Conservation (phyloP, 306 rosid species). For the Medicago lupulina region DNA sequence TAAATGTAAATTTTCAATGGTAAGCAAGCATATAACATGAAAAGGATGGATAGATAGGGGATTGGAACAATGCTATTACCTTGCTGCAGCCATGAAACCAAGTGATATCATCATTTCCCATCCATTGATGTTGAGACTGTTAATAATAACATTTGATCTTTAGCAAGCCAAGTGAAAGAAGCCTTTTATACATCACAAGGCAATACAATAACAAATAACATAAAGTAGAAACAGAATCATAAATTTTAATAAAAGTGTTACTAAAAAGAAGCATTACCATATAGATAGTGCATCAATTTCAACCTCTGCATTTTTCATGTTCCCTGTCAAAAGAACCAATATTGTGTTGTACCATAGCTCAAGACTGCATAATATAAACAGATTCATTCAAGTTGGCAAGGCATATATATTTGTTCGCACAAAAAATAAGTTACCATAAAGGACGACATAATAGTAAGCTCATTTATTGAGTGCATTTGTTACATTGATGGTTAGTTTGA, state of each 20-base stretch:
- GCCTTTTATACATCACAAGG: not conserved
- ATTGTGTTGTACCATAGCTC: constrained; percentile 66
- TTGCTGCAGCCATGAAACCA: constrained; percentile 57
- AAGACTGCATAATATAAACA: constrained; percentile 43
- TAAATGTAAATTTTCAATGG: not conserved
- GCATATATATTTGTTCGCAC: not conserved
- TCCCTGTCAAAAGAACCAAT: constrained; percentile 58
- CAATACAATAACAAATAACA: constrained; percentile 6
- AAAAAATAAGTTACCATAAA: not conserved
- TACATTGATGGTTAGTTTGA: not conserved
- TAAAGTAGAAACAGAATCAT: not conserved
- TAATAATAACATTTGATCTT: constrained; percentile 7
- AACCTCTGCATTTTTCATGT: constrained; percentile 57
- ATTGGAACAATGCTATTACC: constrained; percentile 41
- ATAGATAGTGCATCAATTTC: constrained; percentile 63
- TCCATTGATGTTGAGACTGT: constrained; percentile 58
- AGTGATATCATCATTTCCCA: constrained; percentile 63
- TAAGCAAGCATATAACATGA: not conserved
- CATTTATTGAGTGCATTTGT: no score
- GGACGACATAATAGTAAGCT: not conserved
- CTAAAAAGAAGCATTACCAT: constrained; percentile 43
- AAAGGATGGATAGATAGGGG: constrained; percentile 7
- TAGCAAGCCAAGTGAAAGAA: constrained; percentile 4
- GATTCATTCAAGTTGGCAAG: not conserved
- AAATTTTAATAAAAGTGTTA: not conserved